phyloP scores from a whole-genome alignment of 2,329 filamentous ascomycete genomes.

The Diaporthe longicolla region DNA sequence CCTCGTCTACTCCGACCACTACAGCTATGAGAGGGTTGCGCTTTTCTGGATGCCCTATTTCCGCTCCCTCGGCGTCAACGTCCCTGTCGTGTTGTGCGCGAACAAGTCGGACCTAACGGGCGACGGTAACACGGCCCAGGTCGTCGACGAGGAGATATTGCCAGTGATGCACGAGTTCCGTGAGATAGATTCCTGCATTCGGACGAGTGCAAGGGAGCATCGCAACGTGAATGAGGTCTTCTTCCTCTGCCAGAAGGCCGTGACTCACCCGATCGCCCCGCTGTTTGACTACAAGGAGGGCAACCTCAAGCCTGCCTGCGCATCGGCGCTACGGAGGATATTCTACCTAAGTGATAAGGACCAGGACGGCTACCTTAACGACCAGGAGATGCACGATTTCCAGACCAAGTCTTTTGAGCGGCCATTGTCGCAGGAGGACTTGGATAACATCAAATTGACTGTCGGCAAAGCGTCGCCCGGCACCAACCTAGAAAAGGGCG shows the following conservation, averaged over 20 bases:
- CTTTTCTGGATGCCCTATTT: constrained; percentile 99
- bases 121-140: constrained; percentile 82
- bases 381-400: constrained; percentile 91
- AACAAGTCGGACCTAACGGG: constrained; percentile 94
- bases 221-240: constrained; percentile 97
- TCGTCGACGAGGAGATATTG: constrained; percentile 97
- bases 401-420: constrained; percentile 95
- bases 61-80: constrained; percentile 96
- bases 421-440: constrained; percentile 82
- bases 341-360: constrained; percentile 98
- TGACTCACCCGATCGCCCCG: constrained; percentile 96
- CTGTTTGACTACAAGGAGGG: constrained; percentile 97
- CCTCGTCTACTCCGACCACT: constrained; percentile 97
- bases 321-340: constrained; percentile 87
- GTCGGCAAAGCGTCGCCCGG: constrained; percentile 79
- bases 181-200: constrained; percentile 97
- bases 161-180: constrained; percentile 99
- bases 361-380: constrained; percentile 92
- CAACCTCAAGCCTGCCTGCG: constrained; percentile 87
- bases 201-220: constrained; percentile 91
- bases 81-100: constrained; percentile 95
- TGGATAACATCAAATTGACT: constrained; percentile 91
- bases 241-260: constrained; percentile 97
- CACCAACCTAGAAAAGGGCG: constrained; percentile 76
- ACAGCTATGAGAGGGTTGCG: constrained; percentile 97